Evolutionary conservation across 768 basidiomycete genomes (phyloP).

Genomic region (Cystofilobasidium bisporidii): DNA sequence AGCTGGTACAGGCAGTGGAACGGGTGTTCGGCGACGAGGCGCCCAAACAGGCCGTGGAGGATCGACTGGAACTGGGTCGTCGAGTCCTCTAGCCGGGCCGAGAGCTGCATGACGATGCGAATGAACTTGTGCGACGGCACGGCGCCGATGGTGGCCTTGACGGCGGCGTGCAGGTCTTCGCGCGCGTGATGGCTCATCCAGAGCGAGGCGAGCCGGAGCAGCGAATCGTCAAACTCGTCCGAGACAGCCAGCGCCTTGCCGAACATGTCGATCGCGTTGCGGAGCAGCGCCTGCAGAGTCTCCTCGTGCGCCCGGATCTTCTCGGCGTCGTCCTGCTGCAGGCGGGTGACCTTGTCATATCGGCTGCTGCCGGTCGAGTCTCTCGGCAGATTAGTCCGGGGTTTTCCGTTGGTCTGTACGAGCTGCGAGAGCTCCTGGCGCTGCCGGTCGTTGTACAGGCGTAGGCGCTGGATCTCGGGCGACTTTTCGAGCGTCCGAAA

Average conservation of each 20-base stretch:
- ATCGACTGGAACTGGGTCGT: conserved; percentile 46
- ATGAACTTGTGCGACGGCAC: conserved; percentile 82
- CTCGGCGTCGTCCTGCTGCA: conserved; percentile 49
- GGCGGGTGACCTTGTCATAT: background rate
- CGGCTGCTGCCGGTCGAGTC: conserved; percentile 13
- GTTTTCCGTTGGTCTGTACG: background rate
- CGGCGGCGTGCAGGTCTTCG: conserved; percentile 42
- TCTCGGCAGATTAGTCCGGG: background rate
- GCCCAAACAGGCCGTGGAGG: conserved; percentile 57
- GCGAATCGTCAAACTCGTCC: conserved; percentile 64
- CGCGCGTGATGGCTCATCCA: conserved; percentile 82
- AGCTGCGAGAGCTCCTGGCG: conserved; percentile 46
- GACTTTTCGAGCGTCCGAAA: conserved; percentile 62
- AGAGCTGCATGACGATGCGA: conserved; percentile 83
- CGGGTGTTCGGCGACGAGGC: conserved; percentile 75
- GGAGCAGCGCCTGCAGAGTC: conserved; percentile 55
- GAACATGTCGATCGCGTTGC: conserved; percentile 74
- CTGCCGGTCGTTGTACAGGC: conserved; percentile 64
- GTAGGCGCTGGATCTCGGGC: conserved; percentile 59
- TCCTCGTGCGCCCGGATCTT: conserved; percentile 43
- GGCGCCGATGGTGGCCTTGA: conserved; percentile 43
- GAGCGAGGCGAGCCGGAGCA: conserved; percentile 68
- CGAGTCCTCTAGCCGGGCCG: conserved; percentile 56
- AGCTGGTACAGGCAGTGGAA: conserved; percentile 89
- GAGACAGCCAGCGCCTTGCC: conserved; percentile 61